Percentiles rank a stretch among this genome's conserved stretches.
Evolutionary conservation across 2,329 filamentous ascomycete genomes (phyloP).

Genomic region (Cryphonectria nitschkei): DNA sequence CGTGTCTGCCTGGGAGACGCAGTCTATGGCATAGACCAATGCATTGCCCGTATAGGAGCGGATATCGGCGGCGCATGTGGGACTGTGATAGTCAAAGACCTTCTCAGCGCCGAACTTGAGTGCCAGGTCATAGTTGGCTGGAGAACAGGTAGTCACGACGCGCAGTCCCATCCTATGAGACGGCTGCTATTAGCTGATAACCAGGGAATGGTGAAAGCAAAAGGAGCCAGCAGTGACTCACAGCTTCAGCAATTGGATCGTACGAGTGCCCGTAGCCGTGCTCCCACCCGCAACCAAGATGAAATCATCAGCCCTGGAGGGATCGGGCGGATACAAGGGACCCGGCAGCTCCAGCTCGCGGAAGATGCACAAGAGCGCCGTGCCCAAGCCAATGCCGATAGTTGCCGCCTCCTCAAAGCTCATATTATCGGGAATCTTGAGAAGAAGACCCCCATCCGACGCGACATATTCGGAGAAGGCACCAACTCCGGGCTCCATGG

Average conservation of each 20-base stretch:
- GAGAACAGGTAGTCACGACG: background rate
- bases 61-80: conserved; percentile 39
- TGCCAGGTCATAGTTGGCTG: conserved; percentile 34
- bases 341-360: background rate
- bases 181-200: background rate
- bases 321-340: background rate
- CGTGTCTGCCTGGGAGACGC: background rate
- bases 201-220: background rate
- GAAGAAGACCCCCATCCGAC: background rate
- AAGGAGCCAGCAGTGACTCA: background rate
- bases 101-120: conserved; percentile 43
- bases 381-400: background rate
- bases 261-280: background rate
- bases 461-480: background rate
- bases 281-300: background rate
- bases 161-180: background rate
- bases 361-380: background rate
- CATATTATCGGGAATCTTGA: background rate
- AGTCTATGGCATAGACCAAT: conserved; percentile 44
- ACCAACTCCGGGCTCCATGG: background rate
- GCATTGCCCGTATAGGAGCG: conserved; percentile 42
- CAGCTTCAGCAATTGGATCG: background rate
- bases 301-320: background rate
- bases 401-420: background rate
- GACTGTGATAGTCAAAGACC: conserved; percentile 44